Percentiles rank a stretch among this genome's conserved stretches.
These are phyloP conservation scores for Xylaria curta DNA, from an alignment of 495 filamentous ascomycete species.

Conservation along the genomic window DNA sequence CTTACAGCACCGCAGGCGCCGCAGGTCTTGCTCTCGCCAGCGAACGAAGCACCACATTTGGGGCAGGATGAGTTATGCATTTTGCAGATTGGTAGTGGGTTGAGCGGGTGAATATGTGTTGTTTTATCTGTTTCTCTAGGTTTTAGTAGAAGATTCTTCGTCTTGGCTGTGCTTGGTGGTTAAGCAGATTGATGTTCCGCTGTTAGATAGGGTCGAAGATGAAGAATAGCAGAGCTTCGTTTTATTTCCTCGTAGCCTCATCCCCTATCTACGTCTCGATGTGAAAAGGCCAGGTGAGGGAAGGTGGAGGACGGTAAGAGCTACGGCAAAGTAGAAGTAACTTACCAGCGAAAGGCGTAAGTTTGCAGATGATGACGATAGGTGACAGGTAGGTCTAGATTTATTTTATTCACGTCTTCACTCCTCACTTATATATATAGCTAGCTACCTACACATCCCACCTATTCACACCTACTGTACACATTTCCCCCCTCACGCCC, in stretches of 20 bases:
- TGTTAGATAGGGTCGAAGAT: not conserved
- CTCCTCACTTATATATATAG: conserved; percentile 23
- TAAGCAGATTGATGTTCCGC: not conserved
- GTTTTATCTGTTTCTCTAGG: not conserved
- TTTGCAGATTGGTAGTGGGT: conserved; percentile 28
- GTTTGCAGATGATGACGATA: not conserved
- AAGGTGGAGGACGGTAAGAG: too few species aligned
- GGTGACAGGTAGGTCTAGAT: not conserved
- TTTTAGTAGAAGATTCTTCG: not conserved
- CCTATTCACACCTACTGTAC: not conserved
- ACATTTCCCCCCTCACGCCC: not conserved
- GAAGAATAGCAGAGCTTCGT: not conserved
- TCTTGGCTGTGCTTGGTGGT: too few species aligned
- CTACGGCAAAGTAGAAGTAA: not conserved
- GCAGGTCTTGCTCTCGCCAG: conserved; percentile 53
- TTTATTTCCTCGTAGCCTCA: not conserved
- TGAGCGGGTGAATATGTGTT: not conserved
- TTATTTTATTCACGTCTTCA: conserved; percentile 10
- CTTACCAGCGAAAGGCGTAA: conserved; percentile 8
- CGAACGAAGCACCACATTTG: conserved; percentile 54
- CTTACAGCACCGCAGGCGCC: conserved; percentile 57
- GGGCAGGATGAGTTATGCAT: conserved; percentile 56
- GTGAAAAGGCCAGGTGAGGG: not conserved
- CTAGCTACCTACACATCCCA: not conserved
- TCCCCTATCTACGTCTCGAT: not conserved